Evolutionary conservation across 169 alveolate species (phyloP), one percentile per base, ranked within the genome.

Genomic region (Fabrea salina): DNA sequence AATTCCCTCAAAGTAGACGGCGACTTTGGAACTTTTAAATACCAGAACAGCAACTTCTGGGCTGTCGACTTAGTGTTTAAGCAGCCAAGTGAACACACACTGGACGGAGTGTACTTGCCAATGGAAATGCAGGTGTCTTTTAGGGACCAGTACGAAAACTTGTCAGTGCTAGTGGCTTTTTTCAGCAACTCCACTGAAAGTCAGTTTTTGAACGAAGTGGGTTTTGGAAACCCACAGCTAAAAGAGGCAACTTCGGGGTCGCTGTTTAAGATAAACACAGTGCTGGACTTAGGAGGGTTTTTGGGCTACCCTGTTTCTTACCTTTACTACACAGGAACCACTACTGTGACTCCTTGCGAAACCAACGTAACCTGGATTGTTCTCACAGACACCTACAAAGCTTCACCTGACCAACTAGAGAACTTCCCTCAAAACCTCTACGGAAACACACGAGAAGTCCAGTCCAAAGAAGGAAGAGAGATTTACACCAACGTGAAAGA

Each of bases 71-170:
- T 61, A 16, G 49, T 61, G 7, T 61, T 61, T 3, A 61, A 35
- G 25, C 41, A 35, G 11, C 74, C 74, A 1, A 61, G 74, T 37
- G 74, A 61, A 27, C 74, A 61, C 25, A 22, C 41, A 8, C n/a
- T 61, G 39, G 74, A 61, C 32, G 74, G 74, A 1, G 11, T n/a
- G 2, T 30, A 13, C 16, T 35, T 61, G 74, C 74, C 74, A 16
- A 61, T 61, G 74, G 74, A 61, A 61, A 61, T 61, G 74, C 74
- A 61, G 49, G 49, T 61, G 22, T 35, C 13, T 30, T 61, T 61
- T 27, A 2, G 22, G 0, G 74, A 61, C 49, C 74, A 61, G 49
- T 61, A n/a, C 50, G 25, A 35, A 1, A 32, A 61, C 25, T 51
- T 16, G 13, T 13, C 74, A 33, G 74, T 27, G 8, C 11, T 61